phyloP scores from a whole-genome alignment of 306 rosid species.

The Canavalia gladiata region DNA sequence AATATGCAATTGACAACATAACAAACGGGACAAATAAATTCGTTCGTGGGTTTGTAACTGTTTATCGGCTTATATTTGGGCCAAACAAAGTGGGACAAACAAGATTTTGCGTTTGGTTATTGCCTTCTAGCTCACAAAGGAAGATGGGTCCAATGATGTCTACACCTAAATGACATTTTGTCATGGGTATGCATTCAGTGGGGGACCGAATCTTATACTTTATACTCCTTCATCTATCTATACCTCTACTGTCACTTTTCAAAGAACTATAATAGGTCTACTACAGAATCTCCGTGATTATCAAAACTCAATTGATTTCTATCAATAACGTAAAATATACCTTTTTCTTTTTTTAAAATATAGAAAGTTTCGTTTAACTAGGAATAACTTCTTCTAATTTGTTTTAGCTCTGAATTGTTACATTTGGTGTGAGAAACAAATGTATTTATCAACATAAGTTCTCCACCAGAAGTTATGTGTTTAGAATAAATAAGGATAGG shows the following conservation, averaged over 20 bases:
- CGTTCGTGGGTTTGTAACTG: constrained; percentile 8
- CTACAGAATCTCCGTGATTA: constrained; percentile 33
- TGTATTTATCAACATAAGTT: not conserved
- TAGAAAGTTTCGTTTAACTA: not conserved
- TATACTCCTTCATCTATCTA: constrained; percentile 26
- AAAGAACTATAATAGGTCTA: constrained; percentile 8
- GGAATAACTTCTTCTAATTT: not conserved
- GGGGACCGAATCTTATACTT: constrained; percentile 52
- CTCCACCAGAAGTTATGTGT: not conserved
- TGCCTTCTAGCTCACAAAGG: constrained; percentile 50
- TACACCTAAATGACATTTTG: constrained; percentile 48
- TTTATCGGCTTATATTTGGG: constrained; percentile 38
- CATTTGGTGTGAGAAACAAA: not conserved
- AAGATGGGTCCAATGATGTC: constrained; percentile 51
- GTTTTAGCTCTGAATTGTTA: not conserved
- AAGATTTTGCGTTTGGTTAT: constrained; percentile 42
- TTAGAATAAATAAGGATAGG: no score
- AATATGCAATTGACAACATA: constrained; percentile 19
- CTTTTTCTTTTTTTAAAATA: not conserved
- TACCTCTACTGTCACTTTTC: constrained; percentile 8
- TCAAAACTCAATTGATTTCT: constrained; percentile 2
- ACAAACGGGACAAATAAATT: constrained; percentile 41
- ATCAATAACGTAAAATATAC: constrained; percentile 1
- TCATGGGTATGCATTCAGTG: constrained; percentile 37
- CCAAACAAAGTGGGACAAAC: constrained; percentile 51